Percentiles rank a stretch among this genome's conserved stretches.
phyloP scores from a whole-genome alignment of 202 grass and related monocot species.

The Hordeum pubiflorum region DNA sequence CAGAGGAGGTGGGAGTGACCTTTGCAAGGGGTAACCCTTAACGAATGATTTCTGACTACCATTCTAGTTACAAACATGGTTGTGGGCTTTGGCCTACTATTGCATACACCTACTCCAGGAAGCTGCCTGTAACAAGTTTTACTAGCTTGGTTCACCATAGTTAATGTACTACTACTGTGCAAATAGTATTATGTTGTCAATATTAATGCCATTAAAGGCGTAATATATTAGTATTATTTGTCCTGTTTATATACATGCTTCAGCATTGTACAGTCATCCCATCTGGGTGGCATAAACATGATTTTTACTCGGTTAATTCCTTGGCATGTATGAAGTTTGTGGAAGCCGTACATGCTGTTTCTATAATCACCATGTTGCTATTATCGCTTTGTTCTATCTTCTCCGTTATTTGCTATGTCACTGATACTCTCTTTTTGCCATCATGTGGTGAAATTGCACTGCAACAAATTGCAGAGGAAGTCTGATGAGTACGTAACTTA shows the following conservation, averaged over 20 bases:
- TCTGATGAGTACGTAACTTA: conserved; percentile 86
- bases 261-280: neutral
- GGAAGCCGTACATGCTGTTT: neutral
- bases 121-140: neutral
- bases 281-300: conserved; percentile 6
- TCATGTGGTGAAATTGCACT: conserved; percentile 25
- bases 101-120: neutral
- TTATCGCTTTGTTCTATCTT: conserved; percentile 22
- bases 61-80: neutral
- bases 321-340: conserved; percentile 15
- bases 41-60: too few relatives aligned
- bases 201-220: neutral
- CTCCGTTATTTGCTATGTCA: conserved; percentile 23
- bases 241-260: conserved; percentile 4
- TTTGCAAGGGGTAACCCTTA: too few relatives aligned
- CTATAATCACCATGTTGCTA: neutral
- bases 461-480: conserved; percentile 69
- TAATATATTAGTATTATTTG: neutral
- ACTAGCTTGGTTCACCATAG: neutral
- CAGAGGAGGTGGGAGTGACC: too few relatives aligned
- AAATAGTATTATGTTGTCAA: neutral
- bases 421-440: conserved; percentile 42
- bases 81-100: neutral
- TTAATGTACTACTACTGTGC: neutral
- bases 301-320: conserved; percentile 4